Evolutionary conservation across 2,329 filamentous ascomycete species (phyloP).

Genomic region (Trichoderma semiorbis): DNA sequence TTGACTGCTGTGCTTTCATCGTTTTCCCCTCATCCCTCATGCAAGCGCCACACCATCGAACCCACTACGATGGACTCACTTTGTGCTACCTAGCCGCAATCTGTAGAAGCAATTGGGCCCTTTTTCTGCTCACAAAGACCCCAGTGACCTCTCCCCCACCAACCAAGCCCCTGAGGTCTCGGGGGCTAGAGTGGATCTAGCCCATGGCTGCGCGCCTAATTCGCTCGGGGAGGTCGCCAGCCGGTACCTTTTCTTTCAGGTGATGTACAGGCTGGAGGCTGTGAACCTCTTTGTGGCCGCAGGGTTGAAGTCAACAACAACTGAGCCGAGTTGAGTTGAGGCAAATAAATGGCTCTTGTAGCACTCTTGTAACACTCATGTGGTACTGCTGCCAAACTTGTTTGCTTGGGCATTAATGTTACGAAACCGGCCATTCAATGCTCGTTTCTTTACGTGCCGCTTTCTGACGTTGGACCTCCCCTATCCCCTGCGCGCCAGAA

Average conservation of each 20-base stretch:
- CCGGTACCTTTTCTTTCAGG: not conserved
- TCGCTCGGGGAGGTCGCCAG: not conserved
- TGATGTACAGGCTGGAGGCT: not conserved
- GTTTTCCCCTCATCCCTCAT: not conserved
- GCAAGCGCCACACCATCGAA: not conserved
- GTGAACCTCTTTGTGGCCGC: not conserved
- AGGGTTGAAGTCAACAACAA: not conserved
- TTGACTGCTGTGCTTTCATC: not conserved
- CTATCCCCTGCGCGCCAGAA: not conserved
- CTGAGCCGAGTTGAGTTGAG: not conserved
- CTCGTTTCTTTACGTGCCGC: not conserved
- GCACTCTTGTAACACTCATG: not conserved
- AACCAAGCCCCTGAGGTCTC: not conserved
- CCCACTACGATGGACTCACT: not conserved
- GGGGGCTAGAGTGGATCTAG: not conserved
- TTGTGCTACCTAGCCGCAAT: not conserved
- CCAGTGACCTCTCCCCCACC: not conserved
- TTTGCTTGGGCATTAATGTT: not conserved
- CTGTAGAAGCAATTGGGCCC: not conserved
- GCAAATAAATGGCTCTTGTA: not conserved
- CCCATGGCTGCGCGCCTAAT: not conserved
- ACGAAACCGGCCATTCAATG: not conserved
- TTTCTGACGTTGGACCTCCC: constrained; percentile 2
- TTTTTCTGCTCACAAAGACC: not conserved
- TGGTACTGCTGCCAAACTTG: not conserved